Conservation (phyloP, 805 yeast genomes). For the Ogataea trehaloabstinens region DNA sequence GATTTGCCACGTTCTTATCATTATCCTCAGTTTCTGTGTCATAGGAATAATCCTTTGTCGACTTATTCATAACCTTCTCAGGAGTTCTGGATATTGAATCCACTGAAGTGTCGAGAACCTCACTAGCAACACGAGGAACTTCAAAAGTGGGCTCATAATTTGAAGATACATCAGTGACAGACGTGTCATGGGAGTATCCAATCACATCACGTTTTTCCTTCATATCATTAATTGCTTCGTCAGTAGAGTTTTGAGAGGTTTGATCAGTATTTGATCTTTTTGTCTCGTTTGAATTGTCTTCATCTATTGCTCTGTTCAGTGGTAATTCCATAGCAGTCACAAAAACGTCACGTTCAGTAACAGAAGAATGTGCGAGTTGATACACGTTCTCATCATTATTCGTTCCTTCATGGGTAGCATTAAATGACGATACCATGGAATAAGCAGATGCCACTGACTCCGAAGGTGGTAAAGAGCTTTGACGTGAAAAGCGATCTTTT, state of each 20-base stretch:
- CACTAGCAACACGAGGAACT: constrained; percentile 1
- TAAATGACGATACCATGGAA: constrained; percentile 17
- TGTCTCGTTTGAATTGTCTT: background rate
- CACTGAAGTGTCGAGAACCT: constrained; percentile 6
- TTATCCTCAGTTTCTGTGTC: background rate
- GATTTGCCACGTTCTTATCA: background rate
- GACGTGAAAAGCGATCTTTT: background rate
- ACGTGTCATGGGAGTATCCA: background rate
- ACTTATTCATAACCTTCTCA: constrained; percentile 10
- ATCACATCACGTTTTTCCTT: background rate
- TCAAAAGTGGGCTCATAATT: constrained; percentile 1
- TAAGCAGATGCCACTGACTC: constrained; percentile 15
- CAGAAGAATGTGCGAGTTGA: constrained; percentile 24
- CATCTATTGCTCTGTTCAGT: background rate
- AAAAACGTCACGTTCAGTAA: constrained; percentile 32
- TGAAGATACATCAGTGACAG: background rate
- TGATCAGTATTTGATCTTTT: no score
- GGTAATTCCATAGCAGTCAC: constrained; percentile 40
- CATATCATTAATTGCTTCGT: background rate
- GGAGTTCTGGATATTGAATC: constrained; percentile 23
- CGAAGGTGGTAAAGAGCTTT: constrained; percentile 2
- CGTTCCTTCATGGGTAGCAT: constrained; percentile 3
- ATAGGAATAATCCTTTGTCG: background rate
- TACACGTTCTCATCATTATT: constrained; percentile 14
- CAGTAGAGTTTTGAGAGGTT: background rate